A percentile compares a stretch with the other conserved stretches of the same genome.
These are phyloP conservation scores for Gentiana macrophylla DNA, from an alignment of 257 asterid genomes.

Conservation along the genomic window DNA sequence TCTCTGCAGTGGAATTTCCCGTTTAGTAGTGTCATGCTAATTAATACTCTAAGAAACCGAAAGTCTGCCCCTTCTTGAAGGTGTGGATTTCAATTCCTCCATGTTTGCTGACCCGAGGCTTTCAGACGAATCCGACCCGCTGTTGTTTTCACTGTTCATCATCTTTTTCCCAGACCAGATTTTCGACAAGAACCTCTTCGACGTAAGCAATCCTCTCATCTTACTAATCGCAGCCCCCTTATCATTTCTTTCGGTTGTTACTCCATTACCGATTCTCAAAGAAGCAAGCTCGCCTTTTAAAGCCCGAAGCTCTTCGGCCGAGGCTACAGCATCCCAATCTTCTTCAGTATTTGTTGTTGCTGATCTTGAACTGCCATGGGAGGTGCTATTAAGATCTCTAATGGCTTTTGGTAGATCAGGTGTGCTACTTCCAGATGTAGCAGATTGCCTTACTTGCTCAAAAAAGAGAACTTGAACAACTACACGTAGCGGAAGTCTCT, in stretches of 20 bases:
- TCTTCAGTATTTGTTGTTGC: conserved; percentile 71
- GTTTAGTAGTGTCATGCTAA: too few species aligned
- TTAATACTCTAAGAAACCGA: conserved; percentile 56
- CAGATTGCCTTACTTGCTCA: conserved; percentile 93
- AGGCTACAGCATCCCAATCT: conserved; percentile 94
- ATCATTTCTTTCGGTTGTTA: conserved; percentile 33
- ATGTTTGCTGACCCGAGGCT: conserved; percentile 59
- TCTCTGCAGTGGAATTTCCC: too few species aligned
- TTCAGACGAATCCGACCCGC: conserved; percentile 92
- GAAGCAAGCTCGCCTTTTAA: conserved; percentile 80
- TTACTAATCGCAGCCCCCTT: conserved; percentile 43
- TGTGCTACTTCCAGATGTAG: conserved; percentile 88
- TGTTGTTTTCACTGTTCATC: conserved; percentile 39
- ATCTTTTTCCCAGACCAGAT: conserved; percentile 70
- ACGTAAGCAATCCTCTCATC: conserved; percentile 57
- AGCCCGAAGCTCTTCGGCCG: conserved; percentile 79
- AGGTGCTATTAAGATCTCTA: conserved; percentile 56
- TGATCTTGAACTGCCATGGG: conserved; percentile 72
- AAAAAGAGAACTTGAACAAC: conserved; percentile 89
- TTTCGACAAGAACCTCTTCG: conserved; percentile 68
- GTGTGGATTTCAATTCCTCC: conserved; percentile 63
- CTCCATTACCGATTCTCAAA: conserved; percentile 53
- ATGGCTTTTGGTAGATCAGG: conserved; percentile 85
- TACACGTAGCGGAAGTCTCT: conserved; percentile 76
- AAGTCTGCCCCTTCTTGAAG: conserved; percentile 62